These are phyloP conservation scores for Penicillium verhagenii DNA, from an alignment of 495 filamentous ascomycete species.

Conservation along the genomic window DNA sequence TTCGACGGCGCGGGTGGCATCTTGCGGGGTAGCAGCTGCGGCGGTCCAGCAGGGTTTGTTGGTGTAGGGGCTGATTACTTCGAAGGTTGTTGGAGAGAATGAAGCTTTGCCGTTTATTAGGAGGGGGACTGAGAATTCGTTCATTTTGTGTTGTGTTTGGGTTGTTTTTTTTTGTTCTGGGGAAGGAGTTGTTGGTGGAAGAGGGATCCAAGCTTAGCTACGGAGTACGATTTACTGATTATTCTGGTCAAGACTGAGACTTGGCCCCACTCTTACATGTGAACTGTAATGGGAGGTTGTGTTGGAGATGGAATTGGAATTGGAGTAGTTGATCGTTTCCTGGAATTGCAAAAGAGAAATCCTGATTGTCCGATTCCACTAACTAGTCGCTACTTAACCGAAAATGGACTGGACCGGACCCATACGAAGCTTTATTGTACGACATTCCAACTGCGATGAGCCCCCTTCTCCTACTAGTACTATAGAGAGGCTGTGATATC, in stretches of 20 bases:
- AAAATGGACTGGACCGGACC: neutral
- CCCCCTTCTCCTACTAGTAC: too few relatives aligned
- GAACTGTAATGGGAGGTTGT: neutral
- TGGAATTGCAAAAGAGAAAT: neutral
- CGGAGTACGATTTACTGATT: too few relatives aligned
- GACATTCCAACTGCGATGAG: too few relatives aligned
- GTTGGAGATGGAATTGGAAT: neutral
- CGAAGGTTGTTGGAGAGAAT: constrained; percentile 54
- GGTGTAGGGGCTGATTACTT: constrained; percentile 67
- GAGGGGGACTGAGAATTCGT: constrained; percentile 55
- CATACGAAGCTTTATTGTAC: neutral
- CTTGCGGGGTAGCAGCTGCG: constrained; percentile 57
- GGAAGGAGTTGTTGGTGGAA: neutral
- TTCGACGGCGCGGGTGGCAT: constrained; percentile 62
- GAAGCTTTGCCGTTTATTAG: constrained; percentile 69
- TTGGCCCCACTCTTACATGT: neutral
- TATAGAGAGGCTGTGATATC: neutral
- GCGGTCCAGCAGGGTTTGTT: constrained; percentile 60
- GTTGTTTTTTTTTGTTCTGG: neutral
- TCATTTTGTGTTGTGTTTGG: too few relatives aligned
- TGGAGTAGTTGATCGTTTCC: neutral
- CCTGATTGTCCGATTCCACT: neutral
- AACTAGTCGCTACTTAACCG: neutral
- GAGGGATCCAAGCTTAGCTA: too few relatives aligned
- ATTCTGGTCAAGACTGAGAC: neutral